Evolutionary conservation across 2,329 filamentous ascomycete genomes (phyloP).

Genomic region (Colletotrichum camelliae): DNA sequence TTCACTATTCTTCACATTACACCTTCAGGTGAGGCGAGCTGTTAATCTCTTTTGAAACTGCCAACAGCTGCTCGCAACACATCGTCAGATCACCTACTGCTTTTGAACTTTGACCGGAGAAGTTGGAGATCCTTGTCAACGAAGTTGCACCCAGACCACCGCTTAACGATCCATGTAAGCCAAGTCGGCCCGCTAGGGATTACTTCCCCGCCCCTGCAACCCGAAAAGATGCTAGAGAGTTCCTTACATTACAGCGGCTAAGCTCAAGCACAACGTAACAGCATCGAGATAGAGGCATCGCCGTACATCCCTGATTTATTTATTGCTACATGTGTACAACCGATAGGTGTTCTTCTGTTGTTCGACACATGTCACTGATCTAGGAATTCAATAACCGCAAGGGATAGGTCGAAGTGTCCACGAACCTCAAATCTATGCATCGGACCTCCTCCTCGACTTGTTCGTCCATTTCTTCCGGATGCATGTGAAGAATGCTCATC

Average conservation of each 20-base stretch:
- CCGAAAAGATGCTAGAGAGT: background rate
- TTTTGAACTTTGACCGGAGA: background rate
- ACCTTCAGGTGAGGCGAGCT: background rate
- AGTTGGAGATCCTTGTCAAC: background rate
- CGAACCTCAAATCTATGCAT: background rate
- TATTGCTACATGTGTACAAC: background rate
- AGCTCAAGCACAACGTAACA: background rate
- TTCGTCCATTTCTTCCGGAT: background rate
- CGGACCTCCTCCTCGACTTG: background rate
- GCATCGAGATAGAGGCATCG: background rate
- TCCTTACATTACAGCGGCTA: background rate
- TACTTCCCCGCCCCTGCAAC: background rate
- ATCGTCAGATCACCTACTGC: background rate
- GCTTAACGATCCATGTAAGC: background rate
- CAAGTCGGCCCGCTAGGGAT: background rate
- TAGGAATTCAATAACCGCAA: background rate
- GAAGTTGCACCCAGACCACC: background rate
- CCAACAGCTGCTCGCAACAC: background rate
- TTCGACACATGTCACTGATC: background rate
- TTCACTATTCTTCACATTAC: background rate
- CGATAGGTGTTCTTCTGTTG: accelerated
- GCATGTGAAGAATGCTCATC: background rate
- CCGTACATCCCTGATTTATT: background rate
- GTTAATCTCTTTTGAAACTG: background rate
- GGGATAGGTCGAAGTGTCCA: background rate